Evolutionary conservation across 192 early-diverging fungal species (phyloP).

Genomic region (Piromyces sp.): DNA sequence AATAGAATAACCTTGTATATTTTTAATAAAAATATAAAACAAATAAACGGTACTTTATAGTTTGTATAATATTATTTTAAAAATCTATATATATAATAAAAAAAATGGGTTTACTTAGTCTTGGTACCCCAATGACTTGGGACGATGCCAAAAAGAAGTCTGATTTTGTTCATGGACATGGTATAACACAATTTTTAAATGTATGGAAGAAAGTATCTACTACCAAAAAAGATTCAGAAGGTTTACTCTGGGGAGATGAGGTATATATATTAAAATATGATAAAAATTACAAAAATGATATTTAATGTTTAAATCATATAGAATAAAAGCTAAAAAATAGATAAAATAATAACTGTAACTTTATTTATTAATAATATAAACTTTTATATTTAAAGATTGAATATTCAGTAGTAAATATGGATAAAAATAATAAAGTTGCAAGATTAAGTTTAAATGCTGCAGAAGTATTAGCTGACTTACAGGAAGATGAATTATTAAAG

Average conservation of each 20-base stretch:
- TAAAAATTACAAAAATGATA: no score
- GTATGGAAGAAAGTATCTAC: constrained; percentile 70
- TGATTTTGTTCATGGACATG: constrained; percentile 70
- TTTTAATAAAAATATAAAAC: no score
- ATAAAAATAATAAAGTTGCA: constrained; percentile 51
- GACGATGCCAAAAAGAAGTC: constrained; percentile 68
- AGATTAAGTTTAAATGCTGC: constrained; percentile 60
- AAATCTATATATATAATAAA: no score
- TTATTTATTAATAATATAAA: no score
- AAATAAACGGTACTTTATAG: no score
- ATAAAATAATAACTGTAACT: no score
- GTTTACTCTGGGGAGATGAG: constrained; percentile 92
- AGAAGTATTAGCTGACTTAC: constrained; percentile 56
- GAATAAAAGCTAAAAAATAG: no score
- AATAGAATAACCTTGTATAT: no score
- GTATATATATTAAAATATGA: constrained; percentile 20
- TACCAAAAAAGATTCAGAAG: constrained; percentile 43
- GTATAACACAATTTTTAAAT: constrained; percentile 83
- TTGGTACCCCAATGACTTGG: constrained; percentile 92
- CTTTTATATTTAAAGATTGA: no score
- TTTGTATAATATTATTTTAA: no score
- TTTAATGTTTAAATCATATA: no score
- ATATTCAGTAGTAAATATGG: constrained; percentile 73
- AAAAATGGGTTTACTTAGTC: constrained; percentile 83
- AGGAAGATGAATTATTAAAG: constrained; percentile 39